A percentile compares a stretch with the other conserved stretches of the same genome.
Evolutionary conservation across 1,284 basidiomycete genomes (phyloP).

Genomic region (Cerrena zonata): DNA sequence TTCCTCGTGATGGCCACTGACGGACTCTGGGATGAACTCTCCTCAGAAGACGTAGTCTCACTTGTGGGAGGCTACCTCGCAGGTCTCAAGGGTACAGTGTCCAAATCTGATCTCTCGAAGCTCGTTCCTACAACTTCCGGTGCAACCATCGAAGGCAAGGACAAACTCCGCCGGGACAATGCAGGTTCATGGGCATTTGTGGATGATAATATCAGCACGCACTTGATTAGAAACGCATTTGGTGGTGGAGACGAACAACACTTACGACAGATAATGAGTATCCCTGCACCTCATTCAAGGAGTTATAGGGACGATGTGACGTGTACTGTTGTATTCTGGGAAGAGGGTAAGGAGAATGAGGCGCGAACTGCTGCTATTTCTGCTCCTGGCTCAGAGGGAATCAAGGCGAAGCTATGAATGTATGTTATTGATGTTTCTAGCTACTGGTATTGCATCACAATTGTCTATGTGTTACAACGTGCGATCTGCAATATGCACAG

Average conservation of each 20-base stretch:
- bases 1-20: slow-evolving; percentile 71
- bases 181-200: slow-evolving; percentile 72
- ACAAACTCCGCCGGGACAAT: slow-evolving; percentile 31
- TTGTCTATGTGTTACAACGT: neutral
- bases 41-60: slow-evolving; percentile 90
- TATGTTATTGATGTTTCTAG: neutral
- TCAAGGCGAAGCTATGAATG: slow-evolving; percentile 36
- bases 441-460: neutral
- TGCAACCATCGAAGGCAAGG: slow-evolving; percentile 64
- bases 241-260: slow-evolving; percentile 74
- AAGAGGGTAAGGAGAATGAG: slow-evolving; percentile 47
- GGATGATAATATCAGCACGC: slow-evolving; percentile 84
- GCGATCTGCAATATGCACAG: neutral
- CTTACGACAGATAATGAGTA: slow-evolving; percentile 74
- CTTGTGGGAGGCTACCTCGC: slow-evolving; percentile 81
- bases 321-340: slow-evolving; percentile 84
- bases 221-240: slow-evolving; percentile 90
- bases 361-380: slow-evolving; percentile 14
- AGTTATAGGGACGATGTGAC: slow-evolving; percentile 85
- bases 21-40: slow-evolving; percentile 84
- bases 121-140: slow-evolving; percentile 53
- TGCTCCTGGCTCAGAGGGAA: slow-evolving; percentile 10
- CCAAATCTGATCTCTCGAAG: slow-evolving; percentile 49
- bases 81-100: slow-evolving; percentile 61
- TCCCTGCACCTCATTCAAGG: slow-evolving; percentile 77